Base-by-base conservation (phyloP, 352 stramenopile genomes). In the Phytophthora tentaculata region DNA sequence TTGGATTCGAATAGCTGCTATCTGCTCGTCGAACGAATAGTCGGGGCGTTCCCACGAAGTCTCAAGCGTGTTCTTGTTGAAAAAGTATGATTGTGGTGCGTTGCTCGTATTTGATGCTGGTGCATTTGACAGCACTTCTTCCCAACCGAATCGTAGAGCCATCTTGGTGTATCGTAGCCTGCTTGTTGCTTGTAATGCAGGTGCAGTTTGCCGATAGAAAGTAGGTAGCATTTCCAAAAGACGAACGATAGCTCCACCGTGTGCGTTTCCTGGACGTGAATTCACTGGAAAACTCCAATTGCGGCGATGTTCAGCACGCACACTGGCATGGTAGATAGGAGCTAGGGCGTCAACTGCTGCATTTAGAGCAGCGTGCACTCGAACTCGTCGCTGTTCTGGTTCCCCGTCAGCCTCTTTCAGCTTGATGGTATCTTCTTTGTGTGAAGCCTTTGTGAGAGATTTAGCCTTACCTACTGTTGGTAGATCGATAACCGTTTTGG, bases 11-110 rank as follows among this genome's bases (percentile, higher is more conserved):
- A 81, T 80, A 35, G 83, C 83, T 14, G 86, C 88, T 47, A 76
- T 82, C 39, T 92, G 83, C 29, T 93, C 77, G 2, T 86, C 74
- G 26, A 94, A 94, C 1, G 70, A 70, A 58, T 94, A 94, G 17
- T 70, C 60, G 5, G 88, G 86, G 2, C 73, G 71, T 13, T 85
- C 76, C 85, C 86, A 92, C 14, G 72, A 80, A 8, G 80, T 84
- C 39, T 79, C 69, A 1, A 62, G 56, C 0, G 83, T 90, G 14
- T 26, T 13, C 2, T 56, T 37, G 55, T 92, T 79, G 69, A 83
- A 81, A 50, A 83, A 94, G 47, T 86, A 94, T 1, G 63, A 10
- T 3, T 35, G 68, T 48, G 56, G 17, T 17, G 61, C 39, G 52
- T 56, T 45, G 10, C 12, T n/a, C 23, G 35, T 24, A 17, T 32